phyloP scores from a whole-genome alignment of 192 early-diverging fungal genomes.

The Backusella tuberculispora region DNA sequence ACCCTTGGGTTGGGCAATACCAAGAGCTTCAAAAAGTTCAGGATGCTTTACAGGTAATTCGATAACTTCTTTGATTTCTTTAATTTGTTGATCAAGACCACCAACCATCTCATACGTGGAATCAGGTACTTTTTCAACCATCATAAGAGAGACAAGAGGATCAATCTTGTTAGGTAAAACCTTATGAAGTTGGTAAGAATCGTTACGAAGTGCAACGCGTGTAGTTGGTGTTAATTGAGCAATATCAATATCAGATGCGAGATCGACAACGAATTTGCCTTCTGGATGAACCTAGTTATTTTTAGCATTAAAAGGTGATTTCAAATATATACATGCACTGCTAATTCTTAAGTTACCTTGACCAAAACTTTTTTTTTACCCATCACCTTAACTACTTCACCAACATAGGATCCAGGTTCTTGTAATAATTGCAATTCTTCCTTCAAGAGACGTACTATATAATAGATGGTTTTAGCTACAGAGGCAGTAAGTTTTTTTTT shows the following conservation, averaged over 20 bases:
- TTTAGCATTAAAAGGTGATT: neutral
- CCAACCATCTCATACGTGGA: conserved; percentile 99
- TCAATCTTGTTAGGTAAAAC: conserved; percentile 97
- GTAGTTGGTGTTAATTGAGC: conserved; percentile 87
- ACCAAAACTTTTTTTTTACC: conserved; percentile 95
- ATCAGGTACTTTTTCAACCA: conserved; percentile 99
- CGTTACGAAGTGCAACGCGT: conserved; percentile 90
- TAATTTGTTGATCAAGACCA: conserved; percentile 98
- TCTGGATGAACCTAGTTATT: conserved; percentile 82
- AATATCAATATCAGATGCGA: conserved; percentile 91
- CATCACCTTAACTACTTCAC: conserved; percentile 98
- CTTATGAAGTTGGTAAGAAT: conserved; percentile 93
- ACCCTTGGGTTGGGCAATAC: conserved; percentile 99
- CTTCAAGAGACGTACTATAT: conserved; percentile 86
- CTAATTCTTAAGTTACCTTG: conserved; percentile 52
- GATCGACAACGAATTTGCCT: conserved; percentile 98
- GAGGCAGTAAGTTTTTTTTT: neutral
- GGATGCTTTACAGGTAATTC: conserved; percentile 99
- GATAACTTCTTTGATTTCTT: conserved; percentile 99
- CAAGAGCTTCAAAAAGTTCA: conserved; percentile 96
- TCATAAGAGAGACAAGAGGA: conserved; percentile 99
- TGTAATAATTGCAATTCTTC: conserved; percentile 97
- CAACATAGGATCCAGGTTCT: conserved; percentile 94
- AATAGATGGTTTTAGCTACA: neutral
- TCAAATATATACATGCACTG: neutral